Evolutionary conservation across 2,329 filamentous ascomycete species (phyloP).

Genomic region (Orbilia brochopaga): DNA sequence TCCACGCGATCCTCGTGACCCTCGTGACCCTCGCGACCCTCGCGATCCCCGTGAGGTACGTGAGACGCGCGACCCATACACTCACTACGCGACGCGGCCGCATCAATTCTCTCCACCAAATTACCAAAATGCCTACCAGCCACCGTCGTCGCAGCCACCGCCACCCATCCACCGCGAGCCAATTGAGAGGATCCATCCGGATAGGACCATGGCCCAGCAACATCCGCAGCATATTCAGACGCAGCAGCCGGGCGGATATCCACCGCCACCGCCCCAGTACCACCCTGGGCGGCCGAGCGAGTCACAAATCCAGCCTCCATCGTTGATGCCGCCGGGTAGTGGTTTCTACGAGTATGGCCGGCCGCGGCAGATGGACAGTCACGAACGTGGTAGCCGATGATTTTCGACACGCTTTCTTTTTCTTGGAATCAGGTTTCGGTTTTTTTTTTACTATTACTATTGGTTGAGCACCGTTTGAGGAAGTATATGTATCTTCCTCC

Average conservation of each 20-base stretch:
- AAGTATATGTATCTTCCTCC: no score
- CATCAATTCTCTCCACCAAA: conserved; percentile 36
- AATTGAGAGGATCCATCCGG: conserved; percentile 43
- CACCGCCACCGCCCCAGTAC: conserved; percentile 37
- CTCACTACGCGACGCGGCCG: conserved; percentile 30
- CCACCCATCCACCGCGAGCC: conserved; percentile 41
- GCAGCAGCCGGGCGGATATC: conserved; percentile 35
- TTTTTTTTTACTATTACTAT: no score
- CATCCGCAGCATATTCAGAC: conserved; percentile 46
- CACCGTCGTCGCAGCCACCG: conserved; percentile 35
- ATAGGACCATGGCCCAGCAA: conserved; percentile 43
- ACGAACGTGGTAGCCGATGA: conserved; percentile 38
- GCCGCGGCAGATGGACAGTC: conserved; percentile 47
- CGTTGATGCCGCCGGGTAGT: conserved; percentile 19
- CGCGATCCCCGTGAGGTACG: conserved; percentile 11
- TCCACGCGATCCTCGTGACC: conserved; percentile 1
- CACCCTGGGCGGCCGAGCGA: conserved; percentile 25
- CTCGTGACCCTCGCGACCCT: conserved; percentile 29
- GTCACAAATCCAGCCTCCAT: conserved; percentile 20
- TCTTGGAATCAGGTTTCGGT: background rate
- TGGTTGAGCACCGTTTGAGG: no score
- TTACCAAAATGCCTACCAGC: conserved; percentile 40
- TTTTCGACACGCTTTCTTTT: background rate
- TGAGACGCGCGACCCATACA: background rate
- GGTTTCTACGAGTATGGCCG: conserved; percentile 34